Evolutionary conservation across 306 rosid species (phyloP), one percentile per base, ranked within the genome.

Genomic region (Vicia sativa): DNA sequence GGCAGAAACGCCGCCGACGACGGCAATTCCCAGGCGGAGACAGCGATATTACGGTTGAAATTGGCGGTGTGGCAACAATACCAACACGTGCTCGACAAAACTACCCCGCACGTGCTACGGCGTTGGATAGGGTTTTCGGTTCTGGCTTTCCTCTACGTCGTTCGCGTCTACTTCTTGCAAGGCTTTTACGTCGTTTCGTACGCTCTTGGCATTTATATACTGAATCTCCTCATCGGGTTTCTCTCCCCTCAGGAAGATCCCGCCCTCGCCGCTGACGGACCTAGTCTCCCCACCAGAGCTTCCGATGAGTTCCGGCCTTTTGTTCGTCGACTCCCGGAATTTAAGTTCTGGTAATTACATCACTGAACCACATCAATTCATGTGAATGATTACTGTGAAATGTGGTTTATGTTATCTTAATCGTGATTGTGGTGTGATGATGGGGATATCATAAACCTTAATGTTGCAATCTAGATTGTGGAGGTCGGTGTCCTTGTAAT

Each of bases 201-300:
- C 67, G 99, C 87, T 6, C 75, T 93, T 1, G 99, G 99, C 55
- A 93, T 93, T 77, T 93, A 93, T 82, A 75, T 93, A 55, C 97
- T 93, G 68, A 93, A 90, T 76, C 90, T 90, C 57, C 89, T 90
- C 71, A 93, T 93, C 74, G 95, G 96, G 0, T 93, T 93, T 57
- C 95, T 90, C 69, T 93, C 96, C 46, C 97, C 99, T 73, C 91
- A 90, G 86, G 97, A 90, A 38, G 98, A 93, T 81, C 98, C 97
- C n/a, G 91, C 89, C 81, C 79, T 84, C 80, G 75, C 77, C 44
- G 89, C 75, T 31, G 90, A 84, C 2, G 96, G 98, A 4, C 96
- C 98, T 48, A 45, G 82, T 11, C 97, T 93, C 7, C 98, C 98
- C 1, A 87, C 92, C n/a, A 64, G 87, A 23, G 96, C 86, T 67